Conservation (phyloP, 768 basidiomycete species). For the Hygrophoropsis aurantiaca region DNA sequence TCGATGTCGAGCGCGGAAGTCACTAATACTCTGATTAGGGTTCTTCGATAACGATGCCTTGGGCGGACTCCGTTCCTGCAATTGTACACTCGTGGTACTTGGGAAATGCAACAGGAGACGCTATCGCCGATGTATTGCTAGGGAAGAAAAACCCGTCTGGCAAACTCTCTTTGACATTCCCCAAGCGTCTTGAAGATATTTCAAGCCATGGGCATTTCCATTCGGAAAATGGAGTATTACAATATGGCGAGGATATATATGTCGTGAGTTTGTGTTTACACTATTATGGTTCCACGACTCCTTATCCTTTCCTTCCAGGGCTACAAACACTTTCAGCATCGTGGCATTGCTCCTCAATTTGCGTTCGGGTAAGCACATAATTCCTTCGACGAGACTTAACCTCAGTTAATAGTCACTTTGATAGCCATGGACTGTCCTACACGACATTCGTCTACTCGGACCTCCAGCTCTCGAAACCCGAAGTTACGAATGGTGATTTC, state of each 20-base stretch:
- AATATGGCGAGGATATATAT: conserved; percentile 68
- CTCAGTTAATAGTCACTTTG: not conserved
- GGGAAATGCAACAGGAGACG: conserved; percentile 79
- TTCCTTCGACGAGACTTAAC: not conserved
- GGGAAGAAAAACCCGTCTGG: conserved; percentile 79
- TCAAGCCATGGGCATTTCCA: conserved; percentile 70
- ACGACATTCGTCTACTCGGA: conserved; percentile 62
- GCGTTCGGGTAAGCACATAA: conserved; percentile 62
- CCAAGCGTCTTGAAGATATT: conserved; percentile 67
- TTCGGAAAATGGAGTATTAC: conserved; percentile 63
- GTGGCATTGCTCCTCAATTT: conserved; percentile 62
- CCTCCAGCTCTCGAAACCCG: conserved; percentile 47
- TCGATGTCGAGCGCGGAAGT: not conserved
- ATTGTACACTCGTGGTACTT: conserved; percentile 85
- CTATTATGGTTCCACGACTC: not conserved
- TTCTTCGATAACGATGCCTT: conserved; percentile 76
- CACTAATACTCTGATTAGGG: conserved; percentile 40
- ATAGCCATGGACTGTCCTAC: conserved; percentile 75
- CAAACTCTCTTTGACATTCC: conserved; percentile 78
- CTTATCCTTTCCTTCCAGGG: conserved; percentile 33
- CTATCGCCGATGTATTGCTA: conserved; percentile 79
- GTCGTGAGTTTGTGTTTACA: conserved; percentile 42
- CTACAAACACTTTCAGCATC: conserved; percentile 75
- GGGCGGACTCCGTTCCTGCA: conserved; percentile 64
- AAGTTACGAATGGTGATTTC: conserved; percentile 41